Evolutionary conservation across 176 grass and related monocot species (phyloP).

Genomic region (Hordeum vulgare): MorexV3_pseudomolecules_assembly NC_058520.1:541510966-541511465

Average conservation of each 20-base stretch:
- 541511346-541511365: background rate
- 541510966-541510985: slow-evolving; percentile 61
- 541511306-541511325: slow-evolving; percentile 57
- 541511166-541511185: slow-evolving; percentile 66
- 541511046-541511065: slow-evolving; percentile 60
- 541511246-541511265: slow-evolving; percentile 41
- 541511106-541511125: slow-evolving; percentile 66
- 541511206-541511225: slow-evolving; percentile 62
- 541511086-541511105: slow-evolving; percentile 92
- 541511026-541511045: slow-evolving; percentile 59
- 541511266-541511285: slow-evolving; percentile 93
- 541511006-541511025: slow-evolving; percentile 41
- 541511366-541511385: background rate
- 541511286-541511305: slow-evolving; percentile 86
- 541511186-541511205: slow-evolving; percentile 79
- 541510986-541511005: slow-evolving; percentile 78
- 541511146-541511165: slow-evolving; percentile 71
- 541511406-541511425: background rate
- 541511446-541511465: background rate
- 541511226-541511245: slow-evolving; percentile 83
- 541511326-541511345: slow-evolving; percentile 52
- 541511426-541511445: background rate
- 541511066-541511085: slow-evolving; percentile 89
- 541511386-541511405: background rate
- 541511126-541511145: slow-evolving; percentile 85